Conservation (phyloP, 2,329 filamentous ascomycete species). For the Apiospora phragmitis region DNA sequence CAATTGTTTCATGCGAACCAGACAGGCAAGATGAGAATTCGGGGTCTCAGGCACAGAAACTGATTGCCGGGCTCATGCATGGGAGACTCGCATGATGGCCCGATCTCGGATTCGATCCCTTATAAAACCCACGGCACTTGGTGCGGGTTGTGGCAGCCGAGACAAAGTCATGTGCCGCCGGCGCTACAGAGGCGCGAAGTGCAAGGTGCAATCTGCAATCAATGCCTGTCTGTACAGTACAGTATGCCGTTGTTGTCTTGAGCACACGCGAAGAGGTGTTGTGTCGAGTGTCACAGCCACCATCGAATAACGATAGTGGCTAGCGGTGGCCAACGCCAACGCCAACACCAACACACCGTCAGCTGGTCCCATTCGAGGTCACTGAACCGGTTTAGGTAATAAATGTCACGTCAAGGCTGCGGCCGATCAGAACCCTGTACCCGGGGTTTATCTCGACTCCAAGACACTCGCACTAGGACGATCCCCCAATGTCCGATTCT, state of each 20-base stretch:
- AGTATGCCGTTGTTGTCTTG: background rate
- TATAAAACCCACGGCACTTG: constrained; percentile 1
- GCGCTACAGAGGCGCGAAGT: background rate
- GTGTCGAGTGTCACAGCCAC: background rate
- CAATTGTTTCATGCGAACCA: constrained; percentile 7
- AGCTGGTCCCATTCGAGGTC: background rate
- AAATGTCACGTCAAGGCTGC: background rate
- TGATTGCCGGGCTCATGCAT: constrained; percentile 1
- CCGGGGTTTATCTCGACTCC: constrained; percentile 2
- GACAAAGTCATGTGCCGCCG: background rate
- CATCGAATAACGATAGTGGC: background rate
- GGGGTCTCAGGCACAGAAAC: constrained; percentile 5
- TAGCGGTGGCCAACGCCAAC: background rate
- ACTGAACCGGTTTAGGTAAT: background rate
- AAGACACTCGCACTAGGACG: background rate
- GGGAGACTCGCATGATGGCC: constrained; percentile 2
- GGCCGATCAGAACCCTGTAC: constrained; percentile 1
- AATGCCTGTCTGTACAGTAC: too few species aligned
- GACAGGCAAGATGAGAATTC: background rate
- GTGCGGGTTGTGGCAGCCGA: background rate
- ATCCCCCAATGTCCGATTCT: background rate
- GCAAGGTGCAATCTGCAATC: background rate
- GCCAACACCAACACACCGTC: background rate
- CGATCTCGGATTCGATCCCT: constrained; percentile 1
- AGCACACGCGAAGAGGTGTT: background rate